A percentile compares a stretch with the other conserved stretches of the same genome.
Conservation (phyloP, 257 asterid genomes). For the Nicotiana attenuata region DNA sequence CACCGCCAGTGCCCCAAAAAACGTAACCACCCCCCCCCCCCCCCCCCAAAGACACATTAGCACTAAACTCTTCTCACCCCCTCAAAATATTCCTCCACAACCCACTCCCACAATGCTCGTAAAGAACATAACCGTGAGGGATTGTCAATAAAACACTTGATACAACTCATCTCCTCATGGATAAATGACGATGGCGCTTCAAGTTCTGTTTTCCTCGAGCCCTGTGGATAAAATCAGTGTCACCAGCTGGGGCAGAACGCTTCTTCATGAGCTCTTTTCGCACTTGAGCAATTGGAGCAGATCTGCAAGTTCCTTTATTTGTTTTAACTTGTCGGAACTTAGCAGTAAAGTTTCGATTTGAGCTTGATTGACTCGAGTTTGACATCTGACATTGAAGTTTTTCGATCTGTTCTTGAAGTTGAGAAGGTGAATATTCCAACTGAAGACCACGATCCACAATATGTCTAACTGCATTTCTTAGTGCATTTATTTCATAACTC, state of each 20-base stretch:
- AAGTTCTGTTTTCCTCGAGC: not conserved
- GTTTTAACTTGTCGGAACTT: not conserved
- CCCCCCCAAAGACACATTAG: not conserved
- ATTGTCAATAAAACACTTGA: not conserved
- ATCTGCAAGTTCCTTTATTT: not conserved
- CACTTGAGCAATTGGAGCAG: not conserved
- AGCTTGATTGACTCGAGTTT: conserved; percentile 5
- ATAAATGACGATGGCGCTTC: conserved; percentile 3
- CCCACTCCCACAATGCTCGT: not conserved
- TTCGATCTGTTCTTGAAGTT: conserved; percentile 7
- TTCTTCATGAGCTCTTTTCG: conserved; percentile 2
- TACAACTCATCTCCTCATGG: not conserved
- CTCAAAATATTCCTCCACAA: not conserved
- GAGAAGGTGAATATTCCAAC: conserved; percentile 15
- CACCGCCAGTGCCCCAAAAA: not conserved
- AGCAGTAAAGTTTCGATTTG: not conserved
- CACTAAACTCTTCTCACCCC: not conserved
- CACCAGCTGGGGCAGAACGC: conserved; percentile 6
- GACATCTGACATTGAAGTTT: conserved; percentile 1
- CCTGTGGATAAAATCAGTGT: not conserved
- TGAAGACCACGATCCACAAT: conserved; percentile 16
- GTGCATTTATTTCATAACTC: conserved; percentile 2
- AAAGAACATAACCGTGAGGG: not conserved
- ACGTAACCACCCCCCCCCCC: not conserved
- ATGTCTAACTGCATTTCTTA: conserved; percentile 7